Evolutionary conservation across 331 rosid species (phyloP), one percentile per base, ranked within the genome.

Genomic region (Pyracantha coccinea): DNA sequence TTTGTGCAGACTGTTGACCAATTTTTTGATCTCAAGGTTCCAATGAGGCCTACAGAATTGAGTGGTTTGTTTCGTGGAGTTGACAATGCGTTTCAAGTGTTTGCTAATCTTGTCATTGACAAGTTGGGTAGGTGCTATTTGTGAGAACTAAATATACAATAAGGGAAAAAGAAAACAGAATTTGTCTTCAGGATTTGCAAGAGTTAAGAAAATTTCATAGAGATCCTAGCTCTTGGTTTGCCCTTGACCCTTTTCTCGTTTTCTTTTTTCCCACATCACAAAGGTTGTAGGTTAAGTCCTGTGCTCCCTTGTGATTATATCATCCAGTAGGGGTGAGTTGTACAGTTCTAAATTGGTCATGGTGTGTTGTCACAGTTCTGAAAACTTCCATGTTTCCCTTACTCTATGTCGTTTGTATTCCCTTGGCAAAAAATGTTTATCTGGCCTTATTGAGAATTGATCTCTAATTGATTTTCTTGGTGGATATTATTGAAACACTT

Each of bases 1-100:
- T 72, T 52, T n/a, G 29, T 85, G 93, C 96, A 94, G 99, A 92
- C 97, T 0, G 93, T 92, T 68, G 99, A 94, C 82, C 99, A 94
- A 64, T 94, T 94, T 84, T 94, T 94, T 54, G 89, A 84, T 74
- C 92, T 90, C 52, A 92, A 94, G 82, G 99, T 94, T 78, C 99
- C 99, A 58, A 94, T 94, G 99, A 84, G 99, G 83, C 75, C 89
- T 81, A 76, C 97, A 71, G 99, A 94, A 79, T 75, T 94, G 83
- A 92, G 80, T 83, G 75, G 96, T 83, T 79, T 94, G 87, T 88
- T 90, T 77, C 95, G 99, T 44, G 99, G 99, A 72, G 86, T 94
- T 4, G 99, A 94, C 87, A 94, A 94, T 86, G 97, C 93, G 35
- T 91, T 92, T 85, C 99, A 92, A 81, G 91, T 84, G 45, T 94